phyloP scores from a whole-genome alignment of 768 basidiomycete species.

The Hebeloma cylindrosporum region DNA sequence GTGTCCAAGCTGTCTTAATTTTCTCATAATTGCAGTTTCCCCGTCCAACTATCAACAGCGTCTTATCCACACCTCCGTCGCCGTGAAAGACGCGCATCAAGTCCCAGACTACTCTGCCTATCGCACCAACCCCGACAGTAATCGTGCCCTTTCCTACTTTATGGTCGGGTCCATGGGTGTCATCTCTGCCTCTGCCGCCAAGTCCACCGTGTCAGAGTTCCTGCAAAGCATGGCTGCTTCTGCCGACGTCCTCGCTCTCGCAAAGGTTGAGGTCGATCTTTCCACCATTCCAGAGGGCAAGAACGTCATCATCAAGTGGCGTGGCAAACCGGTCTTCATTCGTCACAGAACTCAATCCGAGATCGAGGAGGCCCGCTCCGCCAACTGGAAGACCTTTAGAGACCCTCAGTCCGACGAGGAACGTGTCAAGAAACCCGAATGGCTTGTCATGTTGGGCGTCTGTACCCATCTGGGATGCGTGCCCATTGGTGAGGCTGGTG shows the following conservation, averaged over 20 bases:
- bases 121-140: slow-evolving; percentile 61
- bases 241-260: slow-evolving; percentile 95
- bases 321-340: slow-evolving; percentile 99
- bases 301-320: slow-evolving; percentile 98
- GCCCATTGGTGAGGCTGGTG: slow-evolving; percentile 95
- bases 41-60: slow-evolving; percentile 63
- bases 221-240: slow-evolving; percentile 95
- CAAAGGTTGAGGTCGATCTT: slow-evolving; percentile 96
- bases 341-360: slow-evolving; percentile 91
- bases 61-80: slow-evolving; percentile 75
- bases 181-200: slow-evolving; percentile 91
- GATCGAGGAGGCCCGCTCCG: slow-evolving; percentile 86
- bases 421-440: slow-evolving; percentile 92
- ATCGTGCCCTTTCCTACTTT: slow-evolving; percentile 83
- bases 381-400: slow-evolving; percentile 84
- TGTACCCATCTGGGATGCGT: slow-evolving; percentile 99
- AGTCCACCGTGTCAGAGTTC: slow-evolving; percentile 92
- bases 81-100: slow-evolving; percentile 66
- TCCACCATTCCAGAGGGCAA: slow-evolving; percentile 92
- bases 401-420: slow-evolving; percentile 92
- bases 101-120: slow-evolving; percentile 91
- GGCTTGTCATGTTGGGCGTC: slow-evolving; percentile 90
- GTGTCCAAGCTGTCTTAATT: slow-evolving; percentile 7
- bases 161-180: slow-evolving; percentile 92
- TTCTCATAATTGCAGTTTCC: slow-evolving; percentile 39